Base-by-base conservation (phyloP, 2,329 filamentous ascomycete species). In the Ceratocystis colombiana region DNA sequence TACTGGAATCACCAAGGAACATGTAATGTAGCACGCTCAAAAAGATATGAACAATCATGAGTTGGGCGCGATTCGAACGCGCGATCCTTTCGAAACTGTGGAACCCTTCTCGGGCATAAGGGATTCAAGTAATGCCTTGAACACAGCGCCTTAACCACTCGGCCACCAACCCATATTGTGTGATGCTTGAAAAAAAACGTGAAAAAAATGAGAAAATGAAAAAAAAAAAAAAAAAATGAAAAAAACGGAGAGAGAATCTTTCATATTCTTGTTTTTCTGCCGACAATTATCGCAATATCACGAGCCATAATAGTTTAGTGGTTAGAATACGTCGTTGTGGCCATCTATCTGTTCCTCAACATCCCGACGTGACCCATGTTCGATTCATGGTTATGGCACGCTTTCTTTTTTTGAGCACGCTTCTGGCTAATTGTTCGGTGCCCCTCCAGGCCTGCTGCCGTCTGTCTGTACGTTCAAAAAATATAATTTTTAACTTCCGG, bases 41-140 rank as follows among this genome's bases (percentile, higher is more conserved):
- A 33, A 33, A 33, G 28, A 28, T 5, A 6, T 8, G 6, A 0
- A 7, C 30, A 25, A 65, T 67, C 30, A 20, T 67, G 66, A 65
- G 66, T 68, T 65, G 63, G 66, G 62, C 63, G 66, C 66, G 63
- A 68, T 68, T 68, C 66, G 63, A 68, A 68, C 66, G 66, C 66
- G 64, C 62, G 66, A 63, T 65, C 64, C 66, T 68, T 45, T 64
- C 63, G 63, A 22, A 65, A 68, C 64, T 68, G 66, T 68, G 63
- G 63, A 63, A 68, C 66, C 66, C 66, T 65, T 68, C 59, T 63
- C 66, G 63, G 66, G 57, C 57, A 65, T 63, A 68, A 68, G 66
- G 63, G 15, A 68, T 68, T 65, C 57, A 66, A 68, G 37, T 63
- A 30, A 64, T 64, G 66, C 45, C 66, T 66, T 63, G 57, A 67